These are phyloP conservation scores for Solanum medicagineum DNA, from an alignment of 257 asterid genomes.

Conservation along the genomic window DNA sequence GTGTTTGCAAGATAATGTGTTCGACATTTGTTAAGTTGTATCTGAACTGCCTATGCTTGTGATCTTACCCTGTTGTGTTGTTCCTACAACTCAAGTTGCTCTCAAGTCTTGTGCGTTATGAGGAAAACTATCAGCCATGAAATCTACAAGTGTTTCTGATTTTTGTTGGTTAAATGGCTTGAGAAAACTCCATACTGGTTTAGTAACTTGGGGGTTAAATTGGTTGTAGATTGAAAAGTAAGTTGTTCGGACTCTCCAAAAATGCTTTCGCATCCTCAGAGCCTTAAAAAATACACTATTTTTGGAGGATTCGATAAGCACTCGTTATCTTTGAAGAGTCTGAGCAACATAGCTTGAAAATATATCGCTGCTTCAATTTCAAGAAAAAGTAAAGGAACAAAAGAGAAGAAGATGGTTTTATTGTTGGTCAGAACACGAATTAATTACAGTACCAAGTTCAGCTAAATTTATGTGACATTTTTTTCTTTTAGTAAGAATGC, in stretches of 20 bases:
- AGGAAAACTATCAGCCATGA: neutral
- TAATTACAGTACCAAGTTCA: neutral
- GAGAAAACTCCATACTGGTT: neutral
- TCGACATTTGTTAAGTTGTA: neutral
- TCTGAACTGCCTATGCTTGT: neutral
- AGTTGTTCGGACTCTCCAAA: no score
- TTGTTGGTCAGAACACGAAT: neutral
- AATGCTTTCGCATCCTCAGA: no score
- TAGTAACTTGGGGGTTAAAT: neutral
- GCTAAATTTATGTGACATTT: neutral
- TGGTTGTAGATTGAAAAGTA: neutral
- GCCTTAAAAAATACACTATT: no score
- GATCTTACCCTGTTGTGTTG: neutral
- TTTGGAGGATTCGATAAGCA: no score
- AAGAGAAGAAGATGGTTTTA: neutral
- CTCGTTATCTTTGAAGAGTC: no score
- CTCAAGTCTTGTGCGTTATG: neutral
- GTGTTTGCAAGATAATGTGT: neutral
- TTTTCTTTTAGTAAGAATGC: neutral
- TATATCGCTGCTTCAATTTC: neutral
- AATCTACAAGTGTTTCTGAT: neutral
- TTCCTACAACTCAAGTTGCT: neutral
- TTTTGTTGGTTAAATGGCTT: neutral
- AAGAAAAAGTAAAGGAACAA: neutral
- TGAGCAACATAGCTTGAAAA: no score